Evolutionary conservation across 2,329 filamentous ascomycete genomes (phyloP), one percentile per base, ranked within the genome.

Genomic region (Alternaria conjuncta): DNA sequence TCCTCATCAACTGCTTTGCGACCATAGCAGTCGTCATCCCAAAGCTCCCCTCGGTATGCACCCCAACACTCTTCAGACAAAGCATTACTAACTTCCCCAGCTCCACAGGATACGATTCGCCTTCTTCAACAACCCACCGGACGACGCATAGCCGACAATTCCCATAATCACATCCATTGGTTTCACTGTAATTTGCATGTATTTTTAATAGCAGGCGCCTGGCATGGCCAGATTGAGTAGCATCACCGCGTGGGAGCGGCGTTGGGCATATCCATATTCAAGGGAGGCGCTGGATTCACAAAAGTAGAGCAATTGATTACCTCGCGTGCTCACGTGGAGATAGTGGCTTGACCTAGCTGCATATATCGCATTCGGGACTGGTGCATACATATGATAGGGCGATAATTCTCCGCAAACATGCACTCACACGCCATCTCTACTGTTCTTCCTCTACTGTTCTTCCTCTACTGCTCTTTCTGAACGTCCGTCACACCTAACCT

Each of bases 1-100:
- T 99, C 79, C 93, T 92, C 74, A 96, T 99, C 84, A 99, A 99
- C 84, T 95, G 97, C 79, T 83, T 97, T 75, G 96, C 96, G 60
- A 92, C 96, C 43, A 84, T 99, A 77, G 93, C 87, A 47, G 96
- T 99, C 60, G 92, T 99, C 63, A 96, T 99, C 78, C 96, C 96
- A 44, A 99, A 99, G 84, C 84, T 99, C 71, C 96, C 96, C 71
- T 95, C 92, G 79, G 95, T 98, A 86, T 81, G 94, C 89, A 10
- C 69, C 51, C 43, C 47, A 54, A 45, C 1, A 11, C 2, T 32
- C n/a, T 44, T 12, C 9, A 10, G 6, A 18, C 7, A 10, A 15
- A 12, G 43, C n/a, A 12, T 43, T 21, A 18, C 63, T 73, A 57
- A 72, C 63, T 20, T 18, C 12, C 18, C 26, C 64, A 81, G 79